These are phyloP conservation scores for Heliamphora exappendiculata DNA, from an alignment of 148 eudicot species.

Conservation along the genomic window DNA sequence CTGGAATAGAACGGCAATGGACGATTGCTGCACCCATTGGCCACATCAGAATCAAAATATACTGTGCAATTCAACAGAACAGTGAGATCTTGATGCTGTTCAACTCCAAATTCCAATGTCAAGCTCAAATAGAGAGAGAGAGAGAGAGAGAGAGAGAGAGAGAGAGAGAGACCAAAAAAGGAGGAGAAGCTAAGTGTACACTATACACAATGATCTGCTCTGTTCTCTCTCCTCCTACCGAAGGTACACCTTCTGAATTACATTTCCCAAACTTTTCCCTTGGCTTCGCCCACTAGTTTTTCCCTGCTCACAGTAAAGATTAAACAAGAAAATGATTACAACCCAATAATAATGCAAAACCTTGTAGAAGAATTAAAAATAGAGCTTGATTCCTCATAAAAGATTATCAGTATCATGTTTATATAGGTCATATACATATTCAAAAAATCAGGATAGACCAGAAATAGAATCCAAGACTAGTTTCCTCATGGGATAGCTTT, in stretches of 20 bases:
- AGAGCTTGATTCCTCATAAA: background rate
- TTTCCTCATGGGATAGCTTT: too few species aligned
- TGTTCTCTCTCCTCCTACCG: conserved; percentile 16
- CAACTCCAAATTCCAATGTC: background rate
- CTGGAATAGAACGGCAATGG: background rate
- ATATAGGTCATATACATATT: too few species aligned
- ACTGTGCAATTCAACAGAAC: background rate
- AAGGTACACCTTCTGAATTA: conserved; percentile 16
- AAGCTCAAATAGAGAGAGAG: too few species aligned
- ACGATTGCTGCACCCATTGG: too few species aligned
- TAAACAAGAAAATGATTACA: background rate
- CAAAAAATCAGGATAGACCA: too few species aligned
- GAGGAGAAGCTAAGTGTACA: background rate
- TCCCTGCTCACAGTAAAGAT: conserved; percentile 15
- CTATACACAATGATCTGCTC: conserved; percentile 8
- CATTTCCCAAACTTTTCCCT: conserved; percentile 10
- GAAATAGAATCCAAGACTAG: background rate
- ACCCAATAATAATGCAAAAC: background rate
- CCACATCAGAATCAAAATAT: background rate
- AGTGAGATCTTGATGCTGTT: background rate
- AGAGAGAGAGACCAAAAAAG: background rate
- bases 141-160: too few species aligned
- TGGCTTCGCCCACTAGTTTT: conserved; percentile 13
- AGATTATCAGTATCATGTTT: background rate
- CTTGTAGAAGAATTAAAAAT: background rate